Conservation (phyloP, 1,284 basidiomycete genomes). For the Testicularia cyperi region DNA sequence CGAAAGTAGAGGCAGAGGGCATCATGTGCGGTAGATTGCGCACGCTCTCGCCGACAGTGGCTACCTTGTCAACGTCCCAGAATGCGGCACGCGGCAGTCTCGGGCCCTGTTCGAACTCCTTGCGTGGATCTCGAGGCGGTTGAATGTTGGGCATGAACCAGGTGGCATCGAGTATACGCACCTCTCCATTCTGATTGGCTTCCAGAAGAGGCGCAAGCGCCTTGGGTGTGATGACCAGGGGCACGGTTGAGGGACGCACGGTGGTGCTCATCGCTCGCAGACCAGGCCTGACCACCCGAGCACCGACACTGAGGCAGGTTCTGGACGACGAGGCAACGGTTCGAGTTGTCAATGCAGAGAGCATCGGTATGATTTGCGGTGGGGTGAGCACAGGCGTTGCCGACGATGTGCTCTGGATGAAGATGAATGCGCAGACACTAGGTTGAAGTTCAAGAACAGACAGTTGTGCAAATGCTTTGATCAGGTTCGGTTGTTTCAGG, state of each 20-base stretch:
- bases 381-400: too few relatives aligned
- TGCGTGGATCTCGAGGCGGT: slow-evolving; percentile 65
- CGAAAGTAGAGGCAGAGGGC: slow-evolving; percentile 74
- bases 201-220: slow-evolving; percentile 24
- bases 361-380: neutral
- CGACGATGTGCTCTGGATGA: too few relatives aligned
- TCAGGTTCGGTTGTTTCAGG: too few relatives aligned
- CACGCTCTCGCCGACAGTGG: slow-evolving; percentile 50
- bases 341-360: neutral
- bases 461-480: too few relatives aligned
- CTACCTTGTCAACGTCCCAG: slow-evolving; percentile 76
- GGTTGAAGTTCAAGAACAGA: too few relatives aligned
- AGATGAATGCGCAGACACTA: too few relatives aligned
- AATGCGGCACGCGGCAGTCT: slow-evolving; percentile 76
- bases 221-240: slow-evolving; percentile 35
- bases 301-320: too few relatives aligned
- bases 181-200: slow-evolving; percentile 7
- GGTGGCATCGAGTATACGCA: slow-evolving; percentile 67
- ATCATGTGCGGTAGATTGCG: slow-evolving; percentile 83
- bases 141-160: slow-evolving; percentile 86
- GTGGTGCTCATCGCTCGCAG: slow-evolving; percentile 21
- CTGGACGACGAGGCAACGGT: too few relatives aligned
- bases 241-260: slow-evolving; percentile 20
- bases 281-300: slow-evolving; percentile 3
- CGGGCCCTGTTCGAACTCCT: slow-evolving; percentile 68